Evolutionary conservation across 345 rosid genomes (phyloP), one percentile per base, ranked within the genome.

Genomic region (Euphorbia pulcherrima): DNA sequence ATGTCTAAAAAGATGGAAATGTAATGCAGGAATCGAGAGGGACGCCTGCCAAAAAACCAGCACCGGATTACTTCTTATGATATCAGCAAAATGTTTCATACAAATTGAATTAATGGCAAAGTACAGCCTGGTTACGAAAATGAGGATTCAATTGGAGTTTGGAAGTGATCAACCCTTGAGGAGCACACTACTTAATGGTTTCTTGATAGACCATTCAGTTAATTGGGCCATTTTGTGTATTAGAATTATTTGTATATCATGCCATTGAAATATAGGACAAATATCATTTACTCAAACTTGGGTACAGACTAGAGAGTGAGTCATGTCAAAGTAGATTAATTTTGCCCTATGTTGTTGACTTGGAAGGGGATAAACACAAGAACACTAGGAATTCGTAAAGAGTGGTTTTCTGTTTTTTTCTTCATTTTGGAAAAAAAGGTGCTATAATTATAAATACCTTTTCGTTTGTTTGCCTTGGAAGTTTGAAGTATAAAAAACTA

Each of bases 31-130:
- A 94, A 67, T 87, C 96, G 20, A 87, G 99, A 82, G 97, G 93
- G 24, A 68, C 97, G 33, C 99, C 93, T 2, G 83, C 93, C 26
- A 94, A 79, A 76, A 94, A 87, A 68, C 93, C 97, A 1, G 92
- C 96, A 27, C 97, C 99, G 20, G 99, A 94, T 82, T 94, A 94
- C 83, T 94, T 94, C 80, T 82, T 94, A 35, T 94, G 82, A 87
- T 57, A 24, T 12, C 7, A 51, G 13, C 9, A 21, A 65, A 54
- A 72, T 62, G 60, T 67, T 55, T 66, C 24, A 30, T 57, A 21
- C 67, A 26, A 48, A 2, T 59, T 27, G 29, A 44, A 41, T 68
- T 56, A 64, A 59, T 17, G 35, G 52, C 9, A 57, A 46, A 68
- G 67, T 66, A 20, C 63, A 13, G 24, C 26, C 39, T 46, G 3